These are phyloP conservation scores for Tagetes patula DNA, from an alignment of 129 eudicot species.

Conservation along the genomic window DNA sequence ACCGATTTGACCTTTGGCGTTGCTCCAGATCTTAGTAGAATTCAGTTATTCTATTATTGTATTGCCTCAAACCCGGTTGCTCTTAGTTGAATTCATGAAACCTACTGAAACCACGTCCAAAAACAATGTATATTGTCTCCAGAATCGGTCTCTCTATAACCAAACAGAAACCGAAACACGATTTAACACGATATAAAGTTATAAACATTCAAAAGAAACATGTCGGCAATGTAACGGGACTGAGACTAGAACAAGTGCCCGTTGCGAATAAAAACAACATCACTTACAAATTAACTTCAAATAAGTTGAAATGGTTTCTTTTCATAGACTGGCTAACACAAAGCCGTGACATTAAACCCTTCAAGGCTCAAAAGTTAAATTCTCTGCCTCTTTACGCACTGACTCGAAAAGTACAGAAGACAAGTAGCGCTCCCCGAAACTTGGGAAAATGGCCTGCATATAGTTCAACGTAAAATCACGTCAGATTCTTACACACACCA, in stretches of 20 bases:
- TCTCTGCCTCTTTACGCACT: constrained; percentile 5
- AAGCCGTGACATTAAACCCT: not conserved
- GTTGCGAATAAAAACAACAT: not conserved
- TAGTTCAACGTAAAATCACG: not conserved
- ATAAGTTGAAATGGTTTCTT: not conserved
- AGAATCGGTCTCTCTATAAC: no score
- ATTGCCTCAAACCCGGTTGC: no score
- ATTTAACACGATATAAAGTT: no score
- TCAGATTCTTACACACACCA: not conserved
- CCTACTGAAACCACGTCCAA: no score
- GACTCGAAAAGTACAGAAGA: constrained; percentile 6
- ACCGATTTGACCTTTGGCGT: no score
- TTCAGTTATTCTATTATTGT: no score
- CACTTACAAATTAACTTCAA: not conserved
- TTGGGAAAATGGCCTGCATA: constrained; percentile 13
- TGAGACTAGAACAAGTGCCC: not conserved
- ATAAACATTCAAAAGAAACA: not conserved
- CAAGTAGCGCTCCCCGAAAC: constrained; percentile 10
- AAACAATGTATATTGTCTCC: no score
- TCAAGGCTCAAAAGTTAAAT: constrained; percentile 7
- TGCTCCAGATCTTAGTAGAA: no score
- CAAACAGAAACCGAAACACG: no score
- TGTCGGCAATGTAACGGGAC: not conserved
- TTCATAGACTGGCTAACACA: not conserved
- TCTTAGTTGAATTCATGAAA: no score